A percentile compares a stretch with the other conserved stretches of the same genome.
Conservation (phyloP, 2,329 filamentous ascomycete species). For the Byssoonygena ceratinophila region DNA sequence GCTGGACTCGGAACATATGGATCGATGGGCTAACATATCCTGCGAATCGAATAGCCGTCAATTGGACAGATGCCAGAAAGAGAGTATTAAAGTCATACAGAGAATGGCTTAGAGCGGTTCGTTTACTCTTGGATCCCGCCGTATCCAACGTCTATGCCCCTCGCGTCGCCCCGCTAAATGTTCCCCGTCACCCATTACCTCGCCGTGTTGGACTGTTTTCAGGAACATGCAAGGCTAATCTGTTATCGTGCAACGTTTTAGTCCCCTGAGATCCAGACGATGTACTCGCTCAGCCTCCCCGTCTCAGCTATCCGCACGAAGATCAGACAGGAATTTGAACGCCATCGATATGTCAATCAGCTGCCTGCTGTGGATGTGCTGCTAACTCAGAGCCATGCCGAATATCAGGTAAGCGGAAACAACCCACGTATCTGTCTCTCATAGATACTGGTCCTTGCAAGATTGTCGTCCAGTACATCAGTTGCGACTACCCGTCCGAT, state of each 20-base stretch:
- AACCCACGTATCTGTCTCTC: background rate
- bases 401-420: conserved; percentile 69
- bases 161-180: no score
- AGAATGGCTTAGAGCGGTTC: conserved; percentile 91
- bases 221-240: conserved; percentile 1
- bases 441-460: background rate
- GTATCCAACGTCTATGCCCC: no score
- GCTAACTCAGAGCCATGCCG: conserved; percentile 78
- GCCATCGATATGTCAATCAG: conserved; percentile 86
- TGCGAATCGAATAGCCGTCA: conserved; percentile 53
- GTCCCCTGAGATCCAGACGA: conserved; percentile 92
- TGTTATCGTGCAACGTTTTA: conserved; percentile 33
- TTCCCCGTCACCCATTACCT: no score
- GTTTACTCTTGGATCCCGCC: no score
- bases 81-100: conserved; percentile 84
- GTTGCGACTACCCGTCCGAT: no score
- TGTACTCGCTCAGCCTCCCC: conserved; percentile 89
- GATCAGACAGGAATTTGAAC: conserved; percentile 93
- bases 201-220: no score
- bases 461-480: no score
- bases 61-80: conserved; percentile 77
- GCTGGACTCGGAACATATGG: conserved; percentile 2
- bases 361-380: conserved; percentile 79
- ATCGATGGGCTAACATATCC: conserved; percentile 19
- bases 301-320: conserved; percentile 81